These are phyloP conservation scores for Globisporangium parvum DNA, from an alignment of 352 stramenopile species.

Conservation along the genomic window DNA sequence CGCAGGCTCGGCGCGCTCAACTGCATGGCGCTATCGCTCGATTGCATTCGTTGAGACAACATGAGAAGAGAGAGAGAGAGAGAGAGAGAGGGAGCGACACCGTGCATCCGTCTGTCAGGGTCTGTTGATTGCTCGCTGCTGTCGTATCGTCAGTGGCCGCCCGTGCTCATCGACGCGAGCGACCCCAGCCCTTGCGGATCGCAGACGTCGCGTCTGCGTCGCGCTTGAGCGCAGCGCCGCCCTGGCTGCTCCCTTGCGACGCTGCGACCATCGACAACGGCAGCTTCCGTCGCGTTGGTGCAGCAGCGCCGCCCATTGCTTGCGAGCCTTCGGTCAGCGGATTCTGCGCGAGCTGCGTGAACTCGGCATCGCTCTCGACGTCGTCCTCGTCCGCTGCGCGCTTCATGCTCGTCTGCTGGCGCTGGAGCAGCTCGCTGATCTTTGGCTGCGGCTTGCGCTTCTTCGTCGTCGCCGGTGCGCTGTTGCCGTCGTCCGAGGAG, in stretches of 20 bases:
- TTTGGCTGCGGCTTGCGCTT: slow-evolving; percentile 44
- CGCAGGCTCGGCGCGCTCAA: background rate
- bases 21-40: too few species aligned
- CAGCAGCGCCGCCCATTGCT: slow-evolving; percentile 11
- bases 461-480: slow-evolving; percentile 14
- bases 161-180: slow-evolving; percentile 39
- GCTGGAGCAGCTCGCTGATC: slow-evolving; percentile 54
- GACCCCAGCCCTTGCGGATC: slow-evolving; percentile 61
- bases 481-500: slow-evolving; percentile 35
- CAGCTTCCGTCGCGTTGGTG: slow-evolving; percentile 48
- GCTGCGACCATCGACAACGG: slow-evolving; percentile 60
- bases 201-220: slow-evolving; percentile 16
- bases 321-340: slow-evolving; percentile 23
- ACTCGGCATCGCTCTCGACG: slow-evolving; percentile 68
- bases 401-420: slow-evolving; percentile 16
- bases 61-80: too few species aligned
- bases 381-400: slow-evolving; percentile 33
- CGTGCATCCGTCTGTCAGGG: background rate
- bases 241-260: slow-evolving; percentile 34
- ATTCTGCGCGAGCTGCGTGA: slow-evolving; percentile 36
- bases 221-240: slow-evolving; percentile 5
- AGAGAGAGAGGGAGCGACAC: too few species aligned
- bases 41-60: background rate
- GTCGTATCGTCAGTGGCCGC: too few species aligned
- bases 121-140: background rate